A percentile compares a stretch with the other conserved stretches of the same genome.
These are phyloP conservation scores for Drosera capensis DNA, from an alignment of 148 eudicot species.

Conservation along the genomic window DNA sequence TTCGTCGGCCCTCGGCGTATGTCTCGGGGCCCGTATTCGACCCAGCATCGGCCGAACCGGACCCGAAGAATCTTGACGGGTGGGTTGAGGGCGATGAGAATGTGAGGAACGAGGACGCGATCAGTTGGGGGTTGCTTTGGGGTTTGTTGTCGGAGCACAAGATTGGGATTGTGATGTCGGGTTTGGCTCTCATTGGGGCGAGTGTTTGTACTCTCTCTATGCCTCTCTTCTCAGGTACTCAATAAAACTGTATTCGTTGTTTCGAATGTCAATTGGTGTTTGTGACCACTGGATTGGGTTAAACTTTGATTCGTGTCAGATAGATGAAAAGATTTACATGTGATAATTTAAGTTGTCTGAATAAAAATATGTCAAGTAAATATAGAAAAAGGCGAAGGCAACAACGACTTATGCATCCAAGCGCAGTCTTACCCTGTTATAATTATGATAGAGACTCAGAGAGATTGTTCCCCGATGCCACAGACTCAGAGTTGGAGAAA, in stretches of 20 bases:
- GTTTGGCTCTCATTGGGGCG: slow-evolving; percentile 43
- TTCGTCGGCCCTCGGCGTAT: slow-evolving; percentile 23
- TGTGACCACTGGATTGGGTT: not conserved
- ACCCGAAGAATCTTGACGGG: slow-evolving; percentile 17
- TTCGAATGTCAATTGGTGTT: not conserved
- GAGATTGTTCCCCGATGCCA: no score
- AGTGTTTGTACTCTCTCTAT: slow-evolving; percentile 64
- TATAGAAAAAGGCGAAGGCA: no score
- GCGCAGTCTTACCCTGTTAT: no score
- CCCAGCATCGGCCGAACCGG: slow-evolving; percentile 18
- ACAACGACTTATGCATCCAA: no score
- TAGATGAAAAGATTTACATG: no score
- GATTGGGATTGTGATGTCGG: slow-evolving; percentile 31
- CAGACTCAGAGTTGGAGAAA: no score
- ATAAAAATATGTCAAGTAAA: no score
- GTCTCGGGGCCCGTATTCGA: slow-evolving; percentile 63
- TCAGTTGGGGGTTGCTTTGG: slow-evolving; percentile 64
- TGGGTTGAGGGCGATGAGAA: slow-evolving; percentile 9
- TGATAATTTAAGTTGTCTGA: no score
- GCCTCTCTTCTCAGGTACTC: slow-evolving; percentile 64
- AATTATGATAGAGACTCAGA: no score
- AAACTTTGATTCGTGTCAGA: no score
- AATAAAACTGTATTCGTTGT: not conserved
- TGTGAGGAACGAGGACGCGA: slow-evolving; percentile 21
- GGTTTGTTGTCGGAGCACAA: slow-evolving; percentile 42